Evolutionary conservation across 2,329 filamentous ascomycete species (phyloP), one percentile per base, ranked within the genome.

Genomic region (Verticillium alfalfae): DNA sequence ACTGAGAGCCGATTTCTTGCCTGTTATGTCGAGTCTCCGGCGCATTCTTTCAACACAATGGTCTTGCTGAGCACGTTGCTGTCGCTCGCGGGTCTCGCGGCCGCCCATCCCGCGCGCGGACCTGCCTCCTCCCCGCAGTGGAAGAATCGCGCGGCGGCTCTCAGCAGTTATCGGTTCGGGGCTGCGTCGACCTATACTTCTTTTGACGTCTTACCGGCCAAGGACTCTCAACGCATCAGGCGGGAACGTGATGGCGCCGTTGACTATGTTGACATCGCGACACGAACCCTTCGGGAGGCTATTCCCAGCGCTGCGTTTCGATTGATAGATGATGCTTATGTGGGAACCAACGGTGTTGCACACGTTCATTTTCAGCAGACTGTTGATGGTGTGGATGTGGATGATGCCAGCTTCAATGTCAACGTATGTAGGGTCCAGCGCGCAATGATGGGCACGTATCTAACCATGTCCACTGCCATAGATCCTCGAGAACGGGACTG

Each of bases 291-390:
- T 15, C 71, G 75, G 69, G 71, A 63, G 36, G 60, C 71, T 16
- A 66, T 59, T 1, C 73, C 74, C 6, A 65, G 65, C 34, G 69
- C 69, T 41, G 68, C 68, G n/a, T 84, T 83, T 69, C 78, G 81
- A 41, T 64, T 81, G 3, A 76, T 77, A 1, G 68, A 73, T 13
- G 79, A 83, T 67, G 73, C 78, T 65, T 84, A 84, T 63, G 74
- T 81, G 34, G 76, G 81, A 37, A 71, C 66, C 62, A 83, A 82
- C 64, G 81, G 81, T 15, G 74, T 84, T 62, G 76, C 76, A 3
- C 82, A 84, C 66, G 80, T 83, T 67, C 77, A 83, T 71, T 83
- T 84, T 73, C 82, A 81, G 72, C 82, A 84, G 71, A 83, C 80
- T 0, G 73, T 72, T 39, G 78, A 83, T 63, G 81, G 78, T 3